These are phyloP conservation scores for Sporothrix curviconia DNA, from an alignment of 2,329 filamentous ascomycete species.

Conservation along the genomic window DNA sequence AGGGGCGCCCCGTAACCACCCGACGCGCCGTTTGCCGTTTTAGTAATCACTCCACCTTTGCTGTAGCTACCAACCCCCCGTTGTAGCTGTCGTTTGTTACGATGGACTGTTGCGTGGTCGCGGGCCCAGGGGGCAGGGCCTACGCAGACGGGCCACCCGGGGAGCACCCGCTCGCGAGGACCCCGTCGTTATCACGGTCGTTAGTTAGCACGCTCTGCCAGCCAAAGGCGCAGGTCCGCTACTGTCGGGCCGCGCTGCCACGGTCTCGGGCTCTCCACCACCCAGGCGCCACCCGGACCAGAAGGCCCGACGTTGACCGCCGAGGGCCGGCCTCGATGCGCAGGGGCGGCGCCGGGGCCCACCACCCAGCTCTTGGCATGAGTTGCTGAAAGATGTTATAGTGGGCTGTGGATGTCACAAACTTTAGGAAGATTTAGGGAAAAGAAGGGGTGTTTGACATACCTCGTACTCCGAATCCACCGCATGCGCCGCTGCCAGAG, in stretches of 20 bases:
- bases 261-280: conserved; percentile 65
- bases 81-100: conserved; percentile 40
- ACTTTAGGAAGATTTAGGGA: neutral
- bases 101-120: conserved; percentile 43
- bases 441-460: conserved; percentile 32
- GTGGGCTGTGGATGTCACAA: conserved; percentile 28
- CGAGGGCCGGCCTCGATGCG: conserved; percentile 80
- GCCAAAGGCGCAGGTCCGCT: conserved; percentile 73
- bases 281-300: conserved; percentile 56
- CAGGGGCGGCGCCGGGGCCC: conserved; percentile 62
- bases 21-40: neutral
- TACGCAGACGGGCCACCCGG: conserved; percentile 33
- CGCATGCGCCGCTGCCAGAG: conserved; percentile 59
- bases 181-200: conserved; percentile 43
- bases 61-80: neutral
- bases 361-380: conserved; percentile 92
- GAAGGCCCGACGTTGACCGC: conserved; percentile 36
- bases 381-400: no score
- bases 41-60: conserved; percentile 31
- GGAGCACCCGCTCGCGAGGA: conserved; percentile 9
- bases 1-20: conserved; percentile 22
- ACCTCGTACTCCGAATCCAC: conserved; percentile 94
- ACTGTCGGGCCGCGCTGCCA: conserved; percentile 85
- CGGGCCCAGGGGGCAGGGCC: conserved; percentile 55
- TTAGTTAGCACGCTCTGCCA: conserved; percentile 57